A percentile compares a stretch with the other conserved stretches of the same genome.
Conservation (phyloP, 371 early-diverging fungal species). For the Mortierella sp. region DNA sequence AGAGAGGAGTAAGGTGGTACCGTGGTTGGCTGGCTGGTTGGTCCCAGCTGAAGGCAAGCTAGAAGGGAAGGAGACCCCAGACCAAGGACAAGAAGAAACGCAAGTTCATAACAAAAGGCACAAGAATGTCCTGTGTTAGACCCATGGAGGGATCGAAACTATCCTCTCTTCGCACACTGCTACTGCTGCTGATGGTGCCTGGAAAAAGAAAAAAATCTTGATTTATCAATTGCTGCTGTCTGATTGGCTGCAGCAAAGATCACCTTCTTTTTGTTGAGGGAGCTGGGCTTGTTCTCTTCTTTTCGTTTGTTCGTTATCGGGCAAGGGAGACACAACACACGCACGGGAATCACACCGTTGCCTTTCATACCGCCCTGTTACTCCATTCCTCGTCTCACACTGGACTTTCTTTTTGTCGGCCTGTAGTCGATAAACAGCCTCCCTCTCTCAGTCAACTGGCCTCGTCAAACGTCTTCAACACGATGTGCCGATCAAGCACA, state of each 20-base stretch:
- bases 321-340: too few relatives aligned
- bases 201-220: background rate
- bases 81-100: conserved; percentile 3
- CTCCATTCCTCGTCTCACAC: background rate
- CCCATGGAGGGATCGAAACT: conserved; percentile 6
- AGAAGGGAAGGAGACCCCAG: background rate
- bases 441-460: background rate
- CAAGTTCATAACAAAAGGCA: background rate
- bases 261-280: conserved; percentile 43
- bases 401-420: background rate
- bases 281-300: background rate
- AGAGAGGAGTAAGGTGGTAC: background rate
- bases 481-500: background rate
- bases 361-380: background rate
- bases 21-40: background rate
- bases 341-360: too few relatives aligned
- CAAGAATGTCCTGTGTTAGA: background rate
- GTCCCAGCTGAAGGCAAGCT: background rate
- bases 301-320: background rate
- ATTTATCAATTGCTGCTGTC: background rate
- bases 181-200: background rate
- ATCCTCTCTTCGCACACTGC: background rate
- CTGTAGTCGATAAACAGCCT: background rate
- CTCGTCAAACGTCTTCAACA: background rate
- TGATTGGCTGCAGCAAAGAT: conserved; percentile 56